phyloP scores from a whole-genome alignment of 2,329 filamentous ascomycete species.

The Cercospora berteroae region DNA sequence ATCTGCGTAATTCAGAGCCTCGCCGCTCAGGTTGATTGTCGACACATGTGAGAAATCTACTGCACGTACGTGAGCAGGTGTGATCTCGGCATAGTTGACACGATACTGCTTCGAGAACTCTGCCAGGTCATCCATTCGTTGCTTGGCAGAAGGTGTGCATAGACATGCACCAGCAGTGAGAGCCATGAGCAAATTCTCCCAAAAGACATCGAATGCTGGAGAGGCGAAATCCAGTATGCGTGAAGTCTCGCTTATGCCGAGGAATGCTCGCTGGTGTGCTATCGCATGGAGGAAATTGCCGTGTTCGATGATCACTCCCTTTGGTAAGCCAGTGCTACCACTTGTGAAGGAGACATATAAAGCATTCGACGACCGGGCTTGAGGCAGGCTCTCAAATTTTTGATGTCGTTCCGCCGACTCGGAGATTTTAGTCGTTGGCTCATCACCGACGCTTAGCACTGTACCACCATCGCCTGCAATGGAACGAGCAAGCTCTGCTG shows the following conservation, averaged over 20 bases:
- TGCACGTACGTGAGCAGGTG: constrained; percentile 14
- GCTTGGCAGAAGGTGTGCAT: constrained; percentile 12
- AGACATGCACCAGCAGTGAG: constrained; percentile 21
- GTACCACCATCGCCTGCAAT: background rate
- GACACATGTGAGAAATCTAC: constrained; percentile 7
- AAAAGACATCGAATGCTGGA: constrained; percentile 17
- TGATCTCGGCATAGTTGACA: constrained; percentile 17
- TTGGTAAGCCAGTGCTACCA: constrained; percentile 21
- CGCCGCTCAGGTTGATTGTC: constrained; percentile 20
- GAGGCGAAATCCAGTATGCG: constrained; percentile 21
- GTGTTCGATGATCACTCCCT: constrained; percentile 15
- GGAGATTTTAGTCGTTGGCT: background rate
- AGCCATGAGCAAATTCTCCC: constrained; percentile 20
- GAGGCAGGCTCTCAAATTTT: background rate
- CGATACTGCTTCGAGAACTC: constrained; percentile 3
- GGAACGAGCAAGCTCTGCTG: background rate
- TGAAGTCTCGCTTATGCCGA: constrained; percentile 4
- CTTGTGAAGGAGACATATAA: constrained; percentile 19
- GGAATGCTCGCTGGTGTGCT: constrained; percentile 2
- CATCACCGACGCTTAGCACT: background rate
- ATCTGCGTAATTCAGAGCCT: constrained; percentile 16
- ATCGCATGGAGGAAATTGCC: constrained; percentile 8
- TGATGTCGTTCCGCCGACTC: background rate
- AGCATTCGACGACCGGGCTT: background rate
- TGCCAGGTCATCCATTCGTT: background rate